phyloP scores from a whole-genome alignment of 2,329 filamentous ascomycete species.

The Pseudogymnoascus sp. region DNA sequence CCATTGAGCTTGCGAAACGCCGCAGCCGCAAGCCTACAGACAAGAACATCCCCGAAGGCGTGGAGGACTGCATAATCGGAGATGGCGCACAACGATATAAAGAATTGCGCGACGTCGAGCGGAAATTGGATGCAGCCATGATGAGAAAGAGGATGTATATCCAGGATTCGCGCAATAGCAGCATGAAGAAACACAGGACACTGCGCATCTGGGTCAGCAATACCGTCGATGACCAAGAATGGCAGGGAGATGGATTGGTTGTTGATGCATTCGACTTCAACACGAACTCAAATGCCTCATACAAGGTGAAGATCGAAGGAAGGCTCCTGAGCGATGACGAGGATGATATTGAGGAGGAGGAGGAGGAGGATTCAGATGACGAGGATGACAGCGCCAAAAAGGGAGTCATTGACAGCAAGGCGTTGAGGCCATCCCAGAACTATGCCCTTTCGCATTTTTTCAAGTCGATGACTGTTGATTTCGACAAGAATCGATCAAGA shows the following conservation, averaged over 20 bases:
- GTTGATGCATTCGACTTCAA: constrained; percentile 77
- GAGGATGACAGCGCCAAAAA: constrained; percentile 43
- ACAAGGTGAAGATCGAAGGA: constrained; percentile 87
- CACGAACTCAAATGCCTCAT: constrained; percentile 69
- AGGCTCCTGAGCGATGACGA: constrained; percentile 67
- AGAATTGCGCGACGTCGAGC: constrained; percentile 77
- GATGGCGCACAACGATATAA: constrained; percentile 78
- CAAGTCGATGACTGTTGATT: constrained; percentile 68
- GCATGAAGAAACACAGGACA: constrained; percentile 72
- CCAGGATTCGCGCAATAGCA: constrained; percentile 69
- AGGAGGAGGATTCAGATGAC: constrained; percentile 42
- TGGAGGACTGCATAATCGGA: constrained; percentile 75
- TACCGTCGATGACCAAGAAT: constrained; percentile 86
- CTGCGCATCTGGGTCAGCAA: constrained; percentile 93
- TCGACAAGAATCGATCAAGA: constrained; percentile 55
- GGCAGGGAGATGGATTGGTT: constrained; percentile 67
- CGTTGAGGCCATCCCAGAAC: constrained; percentile 38
- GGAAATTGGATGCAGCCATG: constrained; percentile 83
- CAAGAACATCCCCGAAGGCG: constrained; percentile 84
- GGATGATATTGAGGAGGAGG: constrained; percentile 43
- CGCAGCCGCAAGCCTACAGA: constrained; percentile 87
- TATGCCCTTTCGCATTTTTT: constrained; percentile 72
- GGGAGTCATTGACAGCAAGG: constrained; percentile 32
- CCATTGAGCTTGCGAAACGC: constrained; percentile 65
- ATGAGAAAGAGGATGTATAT: constrained; percentile 91